Conservation (phyloP, 164 flowering plant species). For the Aristolochia californica region DNA sequence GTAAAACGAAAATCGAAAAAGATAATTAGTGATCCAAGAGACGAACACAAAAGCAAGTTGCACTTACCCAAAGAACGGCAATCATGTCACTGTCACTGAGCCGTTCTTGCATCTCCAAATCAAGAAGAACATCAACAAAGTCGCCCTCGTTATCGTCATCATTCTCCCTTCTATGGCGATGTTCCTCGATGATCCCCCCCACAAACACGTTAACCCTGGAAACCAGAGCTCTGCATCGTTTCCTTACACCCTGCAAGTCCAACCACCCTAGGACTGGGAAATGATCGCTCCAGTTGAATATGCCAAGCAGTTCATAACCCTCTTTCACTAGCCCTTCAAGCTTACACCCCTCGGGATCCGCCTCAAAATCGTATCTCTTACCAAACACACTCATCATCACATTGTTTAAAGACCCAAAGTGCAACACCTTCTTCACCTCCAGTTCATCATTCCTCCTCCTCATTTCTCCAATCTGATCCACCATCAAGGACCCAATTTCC, state of each 20-base stretch:
- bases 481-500: constrained; percentile 16
- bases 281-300: constrained; percentile 36
- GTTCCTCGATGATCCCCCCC: constrained; percentile 30
- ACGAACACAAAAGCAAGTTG: neutral
- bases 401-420: constrained; percentile 31
- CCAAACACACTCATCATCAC: constrained; percentile 46
- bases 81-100: constrained; percentile 70
- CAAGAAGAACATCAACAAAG: constrained; percentile 24
- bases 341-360: constrained; percentile 15
- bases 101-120: constrained; percentile 33
- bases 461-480: constrained; percentile 6
- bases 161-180: constrained; percentile 3
- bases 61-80: constrained; percentile 76
- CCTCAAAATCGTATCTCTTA: constrained; percentile 17
- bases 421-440: constrained; percentile 22
- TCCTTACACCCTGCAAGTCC: constrained; percentile 32
- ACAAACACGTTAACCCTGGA: constrained; percentile 28
- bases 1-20: neutral
- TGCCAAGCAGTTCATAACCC: constrained; percentile 44
- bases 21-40: neutral
- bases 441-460: constrained; percentile 13
- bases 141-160: constrained; percentile 10
- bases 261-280: constrained; percentile 27
- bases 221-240: constrained; percentile 17
- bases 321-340: constrained; percentile 33